Evolutionary conservation across 257 asterid species (phyloP).

Genomic region (Solanum etuberosum): DNA sequence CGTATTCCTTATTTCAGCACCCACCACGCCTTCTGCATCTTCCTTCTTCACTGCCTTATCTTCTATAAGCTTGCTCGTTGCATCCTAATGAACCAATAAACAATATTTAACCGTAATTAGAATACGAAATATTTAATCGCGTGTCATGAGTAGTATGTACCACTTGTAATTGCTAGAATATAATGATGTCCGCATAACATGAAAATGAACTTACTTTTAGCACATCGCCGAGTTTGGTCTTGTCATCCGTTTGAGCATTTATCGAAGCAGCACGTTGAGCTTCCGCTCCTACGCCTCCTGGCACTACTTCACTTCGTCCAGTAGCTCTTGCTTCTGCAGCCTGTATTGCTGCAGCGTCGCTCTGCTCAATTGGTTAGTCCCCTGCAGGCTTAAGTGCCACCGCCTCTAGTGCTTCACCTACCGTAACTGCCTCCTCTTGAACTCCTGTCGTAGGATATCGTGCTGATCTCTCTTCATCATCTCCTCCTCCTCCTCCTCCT

Average conservation of each 20-base stretch:
- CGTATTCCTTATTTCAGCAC: slow-evolving; percentile 37
- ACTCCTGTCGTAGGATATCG: not conserved
- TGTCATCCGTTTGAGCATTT: slow-evolving; percentile 23
- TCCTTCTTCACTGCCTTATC: slow-evolving; percentile 47
- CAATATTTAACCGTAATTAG: not conserved
- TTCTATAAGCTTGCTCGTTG: slow-evolving; percentile 18
- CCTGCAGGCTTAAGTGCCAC: slow-evolving; percentile 29
- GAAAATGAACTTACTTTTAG: slow-evolving; percentile 14
- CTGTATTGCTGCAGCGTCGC: slow-evolving; percentile 59
- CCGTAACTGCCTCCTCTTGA: slow-evolving; percentile 17
- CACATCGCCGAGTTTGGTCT: slow-evolving; percentile 36
- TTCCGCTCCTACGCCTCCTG: slow-evolving; percentile 39
- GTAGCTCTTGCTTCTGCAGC: slow-evolving; percentile 56
- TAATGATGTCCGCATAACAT: not conserved
- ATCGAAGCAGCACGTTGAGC: slow-evolving; percentile 35
- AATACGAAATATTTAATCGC: not conserved
- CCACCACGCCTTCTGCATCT: slow-evolving; percentile 47
- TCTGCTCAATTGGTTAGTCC: slow-evolving; percentile 33
- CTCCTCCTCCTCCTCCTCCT: not conserved
- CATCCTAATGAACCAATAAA: slow-evolving; percentile 20
- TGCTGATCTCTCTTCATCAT: not conserved
- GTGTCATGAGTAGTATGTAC: not conserved
- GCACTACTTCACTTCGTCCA: slow-evolving; percentile 28
- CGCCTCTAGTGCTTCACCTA: slow-evolving; percentile 73
- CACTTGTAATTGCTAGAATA: not conserved